A percentile compares a stretch with the other conserved stretches of the same genome.
These are phyloP conservation scores for Bifiguratus adelaidae DNA, from an alignment of 192 early-diverging fungal species.

Conservation along the genomic window DNA sequence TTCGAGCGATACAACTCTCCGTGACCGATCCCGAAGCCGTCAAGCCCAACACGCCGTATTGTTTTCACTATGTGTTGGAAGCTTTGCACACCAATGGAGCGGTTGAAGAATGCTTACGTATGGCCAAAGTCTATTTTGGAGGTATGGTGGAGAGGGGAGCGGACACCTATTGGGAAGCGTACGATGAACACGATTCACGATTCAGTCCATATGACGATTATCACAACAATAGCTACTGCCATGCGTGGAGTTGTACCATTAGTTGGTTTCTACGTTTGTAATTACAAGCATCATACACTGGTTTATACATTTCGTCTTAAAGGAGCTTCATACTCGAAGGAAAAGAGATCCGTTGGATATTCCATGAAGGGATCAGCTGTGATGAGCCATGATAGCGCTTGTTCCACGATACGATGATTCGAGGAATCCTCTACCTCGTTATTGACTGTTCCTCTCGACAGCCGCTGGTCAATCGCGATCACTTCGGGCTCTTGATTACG, in stretches of 20 bases:
- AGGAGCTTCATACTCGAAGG: neutral
- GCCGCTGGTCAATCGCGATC: no score
- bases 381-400: constrained; percentile 4
- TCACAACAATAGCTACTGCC: constrained; percentile 6
- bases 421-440: neutral
- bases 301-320: neutral
- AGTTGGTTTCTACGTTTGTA: constrained; percentile 2
- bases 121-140: constrained; percentile 1
- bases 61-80: constrained; percentile 1
- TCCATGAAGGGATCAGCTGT: constrained; percentile 1
- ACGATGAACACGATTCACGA: neutral
- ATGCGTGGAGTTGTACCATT: constrained; percentile 4
- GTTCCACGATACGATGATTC: constrained; percentile 3
- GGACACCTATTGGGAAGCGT: constrained; percentile 4
- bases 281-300: neutral
- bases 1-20: neutral
- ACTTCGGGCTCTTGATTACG: neutral
- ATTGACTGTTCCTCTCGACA: neutral
- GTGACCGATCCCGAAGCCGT: neutral
- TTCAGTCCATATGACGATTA: constrained; percentile 5
- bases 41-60: constrained; percentile 4
- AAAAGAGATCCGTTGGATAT: constrained; percentile 2
- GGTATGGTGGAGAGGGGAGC: constrained; percentile 3
- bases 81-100: neutral
- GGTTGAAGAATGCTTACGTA: neutral